Base-by-base conservation (phyloP, 176 grass and related monocot species). In the Zoysia pacifica region DNA sequence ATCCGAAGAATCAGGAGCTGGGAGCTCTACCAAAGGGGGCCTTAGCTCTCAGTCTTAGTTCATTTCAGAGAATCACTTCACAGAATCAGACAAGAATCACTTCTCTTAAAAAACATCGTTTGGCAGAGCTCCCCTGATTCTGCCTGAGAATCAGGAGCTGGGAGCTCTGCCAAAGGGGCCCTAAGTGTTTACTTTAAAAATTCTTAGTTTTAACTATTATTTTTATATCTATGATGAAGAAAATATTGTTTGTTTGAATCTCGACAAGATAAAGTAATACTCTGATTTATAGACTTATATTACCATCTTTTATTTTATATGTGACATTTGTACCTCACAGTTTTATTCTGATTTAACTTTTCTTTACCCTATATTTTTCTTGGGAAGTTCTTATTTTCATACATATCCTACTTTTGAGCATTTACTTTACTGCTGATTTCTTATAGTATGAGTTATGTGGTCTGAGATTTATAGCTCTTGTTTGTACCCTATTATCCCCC, bases 201-300 rank as follows among this genome's bases (percentile, higher is more conserved):
- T 65, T 70, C n/a, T 13, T 77, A 40, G 13, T 51, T 50, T 10
- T 13, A 1, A 37, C 11, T 69, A 11, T 2, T 9, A 39, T 62
- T 65, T 72, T 76, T 18, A 35, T 18, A 35, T 73, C 44, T 68
- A 16, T 3, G 20, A 50, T 64, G 18, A 69, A 76, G n/a, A 64
- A 67, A 5, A 58, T 61, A 55, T 45, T 45, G 44, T 45, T 45
- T 48, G 11, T 13, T 69, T 10, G n/a, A 50, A 47, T 84, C 28
- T 6, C 5, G 18, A 41, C 70, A 79, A 74, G 41, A 16, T 73
- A 38, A 61, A 48, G 4, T 76, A 69, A 8, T 59, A 59, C 1
- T 59, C 55, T 19, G 16, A 59, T 59, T 20, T 18, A 20, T 59
- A 54, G 52, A 5, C 19, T 19, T n/a, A 56, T 59, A 19, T 5